Conservation (phyloP, 208 protist species). For the Naegleria gruberi region DNA sequence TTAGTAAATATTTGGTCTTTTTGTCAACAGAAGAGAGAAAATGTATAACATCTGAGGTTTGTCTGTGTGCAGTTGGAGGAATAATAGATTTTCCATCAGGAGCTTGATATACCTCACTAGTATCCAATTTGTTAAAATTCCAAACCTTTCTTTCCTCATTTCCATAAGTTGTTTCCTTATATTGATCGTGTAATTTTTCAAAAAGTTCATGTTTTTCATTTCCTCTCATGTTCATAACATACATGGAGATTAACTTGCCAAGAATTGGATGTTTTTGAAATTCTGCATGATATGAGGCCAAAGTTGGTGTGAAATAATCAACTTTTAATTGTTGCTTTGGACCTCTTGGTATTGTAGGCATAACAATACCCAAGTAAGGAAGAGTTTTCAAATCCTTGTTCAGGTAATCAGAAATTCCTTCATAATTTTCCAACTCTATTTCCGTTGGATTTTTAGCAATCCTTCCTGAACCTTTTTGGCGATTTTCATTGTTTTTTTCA, state of each 20-base stretch:
- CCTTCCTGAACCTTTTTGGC: too few relatives aligned
- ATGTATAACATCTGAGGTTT: neutral
- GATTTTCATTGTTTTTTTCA: too few relatives aligned
- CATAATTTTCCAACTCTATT: too few relatives aligned
- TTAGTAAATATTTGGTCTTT: slow-evolving; percentile 25
- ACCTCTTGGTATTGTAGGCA: neutral
- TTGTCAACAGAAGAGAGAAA: neutral
- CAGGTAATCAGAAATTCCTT: too few relatives aligned
- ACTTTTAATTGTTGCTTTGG: neutral
- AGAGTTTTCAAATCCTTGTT: too few relatives aligned
- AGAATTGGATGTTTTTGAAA: neutral
- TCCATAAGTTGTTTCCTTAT: neutral
- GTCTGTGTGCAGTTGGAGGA: neutral
- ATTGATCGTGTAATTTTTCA: neutral
- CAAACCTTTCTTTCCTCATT: neutral
- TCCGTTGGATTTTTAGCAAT: too few relatives aligned
- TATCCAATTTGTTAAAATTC: neutral
- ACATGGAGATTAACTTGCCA: neutral
- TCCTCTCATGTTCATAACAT: neutral
- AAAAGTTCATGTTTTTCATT: neutral
- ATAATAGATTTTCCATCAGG: neutral
- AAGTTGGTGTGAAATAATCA: neutral
- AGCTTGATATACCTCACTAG: neutral
- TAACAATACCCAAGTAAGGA: neutral
- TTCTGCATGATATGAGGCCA: neutral